Base-by-base conservation (phyloP, 2,329 filamentous ascomycete species). In the Monosporascus sp. region DNA sequence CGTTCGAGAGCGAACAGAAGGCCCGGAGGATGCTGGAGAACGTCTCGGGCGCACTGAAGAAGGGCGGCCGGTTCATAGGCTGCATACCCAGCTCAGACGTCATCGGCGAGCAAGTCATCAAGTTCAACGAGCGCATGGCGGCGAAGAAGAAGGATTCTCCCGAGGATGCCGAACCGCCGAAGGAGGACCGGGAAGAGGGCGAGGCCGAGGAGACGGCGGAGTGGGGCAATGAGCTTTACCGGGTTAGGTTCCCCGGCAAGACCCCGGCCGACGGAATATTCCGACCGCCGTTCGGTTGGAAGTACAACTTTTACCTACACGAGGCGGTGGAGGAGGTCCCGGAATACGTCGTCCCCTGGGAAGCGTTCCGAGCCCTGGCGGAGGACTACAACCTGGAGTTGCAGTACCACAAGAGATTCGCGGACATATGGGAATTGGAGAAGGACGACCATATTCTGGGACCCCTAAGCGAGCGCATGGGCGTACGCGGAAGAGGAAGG, bases 341-440 rank as follows among this genome's bases (percentile, higher is more conserved):
- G 2, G 94, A 99, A 74, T 99, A 96, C 68, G 93, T 99, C 1
- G 94, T 99, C 1, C 94, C 94, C 0, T 99, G 94, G 93, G 92
- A 96, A 69, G 92, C 91, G 1, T 97, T 99, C 75, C 89, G 94
- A 72, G 92, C 90, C 25, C 76, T 97, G 63, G 94, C 94, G 18
- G 92, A 97, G 68, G 92, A 97, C 67, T 99, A 93, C 77, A 97
- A 97, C 63, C 82, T 99, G 6, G 94, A 99, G 70, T 74, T 97
- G 63, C 88, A 96, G 71, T 99, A 97, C 66, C 89, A 95, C 65
- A 93, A 93, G 70, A 82, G 87, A 0, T 99, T 99, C 68, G 75
- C 83, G 41, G 92, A 97, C 60, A 88, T 99, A 31, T 97, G 93
- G 90, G 84, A 90, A 57, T 82, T 90, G 22, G 92, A 97, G 70